phyloP scores from a whole-genome alignment of 202 grass and related monocot species.

The Thinopyrum obtusiflorum region DNA sequence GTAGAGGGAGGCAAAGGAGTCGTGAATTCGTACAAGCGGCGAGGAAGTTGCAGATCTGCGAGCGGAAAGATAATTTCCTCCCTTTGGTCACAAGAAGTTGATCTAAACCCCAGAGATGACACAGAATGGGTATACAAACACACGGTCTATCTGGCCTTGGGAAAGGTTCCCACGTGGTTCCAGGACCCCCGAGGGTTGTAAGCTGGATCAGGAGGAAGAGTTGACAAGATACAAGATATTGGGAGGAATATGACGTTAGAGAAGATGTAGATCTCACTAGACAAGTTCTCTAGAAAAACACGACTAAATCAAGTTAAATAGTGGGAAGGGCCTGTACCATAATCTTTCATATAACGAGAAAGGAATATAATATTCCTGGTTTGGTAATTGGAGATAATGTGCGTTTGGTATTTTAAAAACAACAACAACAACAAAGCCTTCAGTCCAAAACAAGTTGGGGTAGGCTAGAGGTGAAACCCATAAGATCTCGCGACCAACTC shows the following conservation, averaged over 20 bases:
- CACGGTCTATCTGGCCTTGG: not conserved
- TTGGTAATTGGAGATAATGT: conserved; percentile 4
- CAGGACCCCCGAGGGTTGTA: not conserved
- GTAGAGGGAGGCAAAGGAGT: not conserved
- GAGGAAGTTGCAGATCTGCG: not conserved
- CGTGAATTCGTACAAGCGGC: not conserved
- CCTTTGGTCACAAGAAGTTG: not conserved
- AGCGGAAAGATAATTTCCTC: not conserved
- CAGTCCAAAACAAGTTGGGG: no score
- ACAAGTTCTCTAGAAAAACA: conserved; percentile 8
- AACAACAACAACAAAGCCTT: no score
- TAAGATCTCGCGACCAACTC: no score
- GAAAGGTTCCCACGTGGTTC: not conserved
- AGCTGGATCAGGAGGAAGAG: not conserved
- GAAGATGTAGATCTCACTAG: not conserved
- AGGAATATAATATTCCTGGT: not conserved
- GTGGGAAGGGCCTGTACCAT: not conserved
- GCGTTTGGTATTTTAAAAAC: not conserved
- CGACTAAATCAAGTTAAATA: not conserved
- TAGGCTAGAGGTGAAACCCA: no score
- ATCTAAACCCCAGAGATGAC: not conserved
- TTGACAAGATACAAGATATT: not conserved
- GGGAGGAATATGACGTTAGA: not conserved
- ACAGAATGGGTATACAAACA: not conserved
- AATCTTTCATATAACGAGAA: conserved; percentile 19